Evolutionary conservation across 179 eudicot genomes (phyloP).

Genomic region (Pouteria campechiana): DNA sequence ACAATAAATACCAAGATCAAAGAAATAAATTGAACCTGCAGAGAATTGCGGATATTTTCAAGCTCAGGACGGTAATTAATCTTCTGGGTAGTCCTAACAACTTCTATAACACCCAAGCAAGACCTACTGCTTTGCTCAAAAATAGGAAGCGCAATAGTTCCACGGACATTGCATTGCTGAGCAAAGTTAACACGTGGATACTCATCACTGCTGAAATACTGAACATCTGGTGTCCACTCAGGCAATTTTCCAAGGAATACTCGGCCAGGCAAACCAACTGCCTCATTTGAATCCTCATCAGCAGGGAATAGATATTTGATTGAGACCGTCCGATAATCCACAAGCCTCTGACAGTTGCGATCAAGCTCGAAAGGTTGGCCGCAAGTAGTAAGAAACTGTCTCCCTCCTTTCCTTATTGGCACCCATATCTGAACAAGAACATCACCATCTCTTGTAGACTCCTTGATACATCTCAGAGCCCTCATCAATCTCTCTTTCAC

Average conservation of each 20-base stretch:
- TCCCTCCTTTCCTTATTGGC: conserved; percentile 49
- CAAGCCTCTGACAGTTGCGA: conserved; percentile 44
- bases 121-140: conserved; percentile 73
- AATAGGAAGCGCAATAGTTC: conserved; percentile 76
- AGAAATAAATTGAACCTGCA: conserved; percentile 39
- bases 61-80: conserved; percentile 67
- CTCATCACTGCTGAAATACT: conserved; percentile 62
- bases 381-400: conserved; percentile 46
- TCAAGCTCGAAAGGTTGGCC: conserved; percentile 59
- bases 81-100: conserved; percentile 69
- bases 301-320: conserved; percentile 59
- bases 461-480: conserved; percentile 49
- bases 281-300: conserved; percentile 36
- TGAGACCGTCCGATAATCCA: conserved; percentile 51
- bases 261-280: conserved; percentile 66
- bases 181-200: conserved; percentile 75
- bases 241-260: conserved; percentile 75
- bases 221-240: conserved; percentile 95
- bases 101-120: conserved; percentile 89
- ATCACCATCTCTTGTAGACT: conserved; percentile 39
- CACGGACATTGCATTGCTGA: conserved; percentile 62
- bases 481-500: conserved; percentile 53
- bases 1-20: not conserved
- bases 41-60: conserved; percentile 77
- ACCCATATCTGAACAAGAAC: conserved; percentile 78